Conservation (phyloP, 2,329 filamentous ascomycete genomes). For the Talaromyces sp. region DNA sequence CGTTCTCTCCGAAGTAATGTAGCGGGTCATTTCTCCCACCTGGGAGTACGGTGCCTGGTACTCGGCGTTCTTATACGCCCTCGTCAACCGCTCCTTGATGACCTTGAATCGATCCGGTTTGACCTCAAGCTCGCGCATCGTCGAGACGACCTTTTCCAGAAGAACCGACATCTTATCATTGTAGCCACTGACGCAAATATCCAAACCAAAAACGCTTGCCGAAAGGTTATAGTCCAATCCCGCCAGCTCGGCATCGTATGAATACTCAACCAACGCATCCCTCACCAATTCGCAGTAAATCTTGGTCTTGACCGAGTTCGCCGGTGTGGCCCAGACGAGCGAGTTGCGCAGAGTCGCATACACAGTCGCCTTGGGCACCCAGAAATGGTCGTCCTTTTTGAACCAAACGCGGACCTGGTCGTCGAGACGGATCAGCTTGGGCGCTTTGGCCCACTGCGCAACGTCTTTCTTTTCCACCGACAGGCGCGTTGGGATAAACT, state of each 20-base stretch:
- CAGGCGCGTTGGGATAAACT: constrained; percentile 89
- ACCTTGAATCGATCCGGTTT: constrained; percentile 86
- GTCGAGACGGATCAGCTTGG: constrained; percentile 81
- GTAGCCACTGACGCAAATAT: constrained; percentile 79
- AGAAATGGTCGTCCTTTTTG: constrained; percentile 98
- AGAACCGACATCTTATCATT: constrained; percentile 94
- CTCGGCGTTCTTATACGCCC: constrained; percentile 79
- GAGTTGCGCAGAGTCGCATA: constrained; percentile 76
- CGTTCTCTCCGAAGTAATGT: constrained; percentile 70
- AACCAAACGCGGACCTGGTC: constrained; percentile 79
- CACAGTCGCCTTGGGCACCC: constrained; percentile 91
- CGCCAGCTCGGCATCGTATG: constrained; percentile 91
- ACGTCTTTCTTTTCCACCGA: constrained; percentile 93
- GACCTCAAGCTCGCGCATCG: constrained; percentile 78
- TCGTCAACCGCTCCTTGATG: constrained; percentile 75
- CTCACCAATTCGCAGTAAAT: constrained; percentile 81
- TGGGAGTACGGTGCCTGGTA: constrained; percentile 86
- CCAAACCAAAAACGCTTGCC: constrained; percentile 66
- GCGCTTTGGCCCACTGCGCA: constrained; percentile 65
- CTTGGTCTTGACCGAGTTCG: constrained; percentile 70
- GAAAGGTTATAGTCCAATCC: constrained; percentile 79
- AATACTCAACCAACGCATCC: constrained; percentile 86
- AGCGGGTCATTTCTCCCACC: constrained; percentile 74
- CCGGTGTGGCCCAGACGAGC: constrained; percentile 71
- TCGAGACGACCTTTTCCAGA: constrained; percentile 78